Conservation (phyloP, 1,284 basidiomycete species). For the Ceratobasidium papillatum region DNA sequence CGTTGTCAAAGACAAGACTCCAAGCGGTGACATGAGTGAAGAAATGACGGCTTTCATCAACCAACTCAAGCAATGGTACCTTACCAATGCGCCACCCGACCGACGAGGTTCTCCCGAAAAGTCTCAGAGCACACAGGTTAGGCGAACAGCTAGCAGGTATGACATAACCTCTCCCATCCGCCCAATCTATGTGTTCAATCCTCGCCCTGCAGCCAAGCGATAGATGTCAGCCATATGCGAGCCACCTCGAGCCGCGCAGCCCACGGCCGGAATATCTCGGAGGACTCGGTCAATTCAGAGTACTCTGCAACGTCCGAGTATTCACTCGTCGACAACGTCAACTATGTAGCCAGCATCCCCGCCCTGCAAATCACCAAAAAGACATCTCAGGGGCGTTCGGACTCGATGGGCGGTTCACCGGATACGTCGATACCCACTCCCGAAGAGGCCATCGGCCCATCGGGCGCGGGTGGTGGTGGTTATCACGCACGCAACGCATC, state of each 20-base stretch:
- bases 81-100: conserved; percentile 53
- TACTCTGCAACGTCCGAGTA: conserved; percentile 37
- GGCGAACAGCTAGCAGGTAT: conserved; percentile 47
- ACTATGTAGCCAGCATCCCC: conserved; percentile 19
- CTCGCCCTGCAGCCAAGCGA: conserved; percentile 34
- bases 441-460: conserved; percentile 59
- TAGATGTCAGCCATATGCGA: conserved; percentile 6
- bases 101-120: conserved; percentile 46
- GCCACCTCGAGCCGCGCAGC: conserved; percentile 3
- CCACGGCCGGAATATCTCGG: conserved; percentile 38
- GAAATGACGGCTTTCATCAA: conserved; percentile 77
- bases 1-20: conserved; percentile 56
- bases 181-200: background rate
- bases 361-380: conserved; percentile 27
- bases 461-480: conserved; percentile 48
- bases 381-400: conserved; percentile 4
- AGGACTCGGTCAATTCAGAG: conserved; percentile 36
- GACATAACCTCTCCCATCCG: conserved; percentile 11
- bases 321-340: conserved; percentile 35
- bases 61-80: conserved; percentile 77
- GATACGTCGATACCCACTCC: conserved; percentile 68
- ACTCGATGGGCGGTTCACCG: conserved; percentile 53
- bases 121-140: conserved; percentile 46
- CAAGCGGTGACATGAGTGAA: conserved; percentile 57
- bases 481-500: conserved; percentile 68